Conservation (phyloP, 129 eudicot species). For the Lactuca sativa region DNA sequence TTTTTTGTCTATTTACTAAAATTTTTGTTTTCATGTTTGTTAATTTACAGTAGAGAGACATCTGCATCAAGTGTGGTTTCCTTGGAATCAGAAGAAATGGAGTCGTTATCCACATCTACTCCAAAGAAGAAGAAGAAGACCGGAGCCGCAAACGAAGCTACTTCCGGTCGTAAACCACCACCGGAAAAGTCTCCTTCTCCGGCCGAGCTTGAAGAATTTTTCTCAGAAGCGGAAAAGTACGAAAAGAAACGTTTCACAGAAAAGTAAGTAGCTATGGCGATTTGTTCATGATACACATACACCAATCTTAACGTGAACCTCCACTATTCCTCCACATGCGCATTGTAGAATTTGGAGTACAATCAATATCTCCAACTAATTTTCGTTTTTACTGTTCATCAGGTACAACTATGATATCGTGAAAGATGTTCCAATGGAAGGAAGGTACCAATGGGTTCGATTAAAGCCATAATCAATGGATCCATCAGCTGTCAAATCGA, state of each 20-base stretch:
- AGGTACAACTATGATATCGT: constrained; percentile 80
- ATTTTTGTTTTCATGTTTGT: constrained; percentile 6
- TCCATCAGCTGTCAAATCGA: not conserved
- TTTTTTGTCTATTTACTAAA: not conserved
- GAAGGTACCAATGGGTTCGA: constrained; percentile 78
- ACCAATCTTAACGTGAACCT: not conserved
- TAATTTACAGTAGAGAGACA: constrained; percentile 40
- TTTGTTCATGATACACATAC: constrained; percentile 7
- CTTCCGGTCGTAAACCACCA: constrained; percentile 27
- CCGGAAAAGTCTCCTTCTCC: constrained; percentile 41
- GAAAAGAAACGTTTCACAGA: constrained; percentile 63
- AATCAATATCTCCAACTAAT: constrained; percentile 4
- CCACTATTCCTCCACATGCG: not conserved
- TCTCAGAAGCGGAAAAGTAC: constrained; percentile 58
- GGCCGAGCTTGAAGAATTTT: constrained; percentile 74
- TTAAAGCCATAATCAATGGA: constrained; percentile 40
- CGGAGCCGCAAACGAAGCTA: constrained; percentile 14
- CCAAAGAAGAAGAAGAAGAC: constrained; percentile 20
- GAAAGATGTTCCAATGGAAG: constrained; percentile 81
- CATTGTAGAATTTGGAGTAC: constrained; percentile 4
- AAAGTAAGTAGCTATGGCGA: constrained; percentile 48
- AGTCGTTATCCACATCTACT: constrained; percentile 24
- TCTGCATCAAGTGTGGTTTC: constrained; percentile 41
- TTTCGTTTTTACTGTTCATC: constrained; percentile 9
- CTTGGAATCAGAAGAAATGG: constrained; percentile 42